phyloP scores from a whole-genome alignment of 2,329 filamentous ascomycete genomes.

The Didymella segeticola region DNA sequence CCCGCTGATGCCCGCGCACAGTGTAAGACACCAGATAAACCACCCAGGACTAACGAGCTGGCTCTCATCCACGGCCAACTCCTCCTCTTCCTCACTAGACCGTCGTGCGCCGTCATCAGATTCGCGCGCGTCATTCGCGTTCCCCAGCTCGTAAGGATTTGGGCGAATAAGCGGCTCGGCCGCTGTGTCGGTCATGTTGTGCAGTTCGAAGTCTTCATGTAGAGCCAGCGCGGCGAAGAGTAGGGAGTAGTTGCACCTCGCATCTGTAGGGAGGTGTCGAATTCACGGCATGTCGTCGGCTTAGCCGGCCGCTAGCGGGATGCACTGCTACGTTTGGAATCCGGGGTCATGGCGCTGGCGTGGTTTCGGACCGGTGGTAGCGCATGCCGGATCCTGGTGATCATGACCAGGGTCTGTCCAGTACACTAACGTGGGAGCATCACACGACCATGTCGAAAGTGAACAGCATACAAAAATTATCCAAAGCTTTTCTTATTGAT shows the following conservation, averaged over 20 bases:
- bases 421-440: not conserved
- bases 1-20: slow-evolving; percentile 64
- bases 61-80: slow-evolving; percentile 39
- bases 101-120: too few relatives aligned
- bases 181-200: slow-evolving; percentile 31
- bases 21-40: slow-evolving; percentile 64
- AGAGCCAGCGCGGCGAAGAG: too few relatives aligned
- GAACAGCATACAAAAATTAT: not conserved
- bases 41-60: slow-evolving; percentile 33
- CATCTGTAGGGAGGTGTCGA: not conserved
- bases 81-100: not conserved
- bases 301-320: slow-evolving; percentile 6
- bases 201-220: not conserved
- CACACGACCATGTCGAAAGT: not conserved
- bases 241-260: too few relatives aligned
- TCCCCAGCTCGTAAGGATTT: too few relatives aligned
- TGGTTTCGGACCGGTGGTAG: too few relatives aligned
- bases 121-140: too few relatives aligned
- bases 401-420: not conserved
- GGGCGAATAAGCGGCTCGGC: slow-evolving; percentile 47
- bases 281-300: slow-evolving; percentile 16
- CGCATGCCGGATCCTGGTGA: slow-evolving; percentile 4
- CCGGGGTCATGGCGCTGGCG: not conserved
- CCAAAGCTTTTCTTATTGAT: slow-evolving; percentile 6
- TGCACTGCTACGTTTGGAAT: slow-evolving; percentile 7